Base-by-base conservation (phyloP, 1,284 basidiomycete genomes). In the Tilletia caries region DNA sequence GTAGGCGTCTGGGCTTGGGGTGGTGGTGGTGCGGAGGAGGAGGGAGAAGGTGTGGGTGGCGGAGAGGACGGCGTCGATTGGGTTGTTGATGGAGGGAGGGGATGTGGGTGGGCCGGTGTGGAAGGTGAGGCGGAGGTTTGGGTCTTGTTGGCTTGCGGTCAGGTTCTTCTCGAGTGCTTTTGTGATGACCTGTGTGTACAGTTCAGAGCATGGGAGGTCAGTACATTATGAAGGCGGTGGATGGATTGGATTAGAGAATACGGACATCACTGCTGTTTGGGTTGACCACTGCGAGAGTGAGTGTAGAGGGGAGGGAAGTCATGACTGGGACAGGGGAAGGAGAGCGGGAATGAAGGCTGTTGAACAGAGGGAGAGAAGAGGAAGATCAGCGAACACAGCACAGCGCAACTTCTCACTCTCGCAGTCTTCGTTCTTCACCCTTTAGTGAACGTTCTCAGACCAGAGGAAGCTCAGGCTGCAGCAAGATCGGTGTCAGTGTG, bases 61-160 rank as follows among this genome's bases (percentile, higher is more conserved):
- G 0, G 76, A 78, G 34, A 70, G 64, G 67, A 76, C 70, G 23
- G 71, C 70, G 5, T 64, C 69, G 13, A 67, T 25, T 5, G 67
- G 23, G 41, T 75, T 72, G 33, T 76, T 75, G 43, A 79, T 79
- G 29, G 67, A 66, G 1, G 66, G 64, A 0, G 77, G 77, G 5
- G 70, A 29, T 1, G 41, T n/a, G 0, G 71, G 29, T 13, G 77
- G 76, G 6, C 76, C 77, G 0, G 76, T 78, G 29, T 69, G n/a
- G 54, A 64, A 72, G 33, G 32, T 43, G 13, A 41, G 37, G 37
- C 10, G 10, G 37, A 41, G 37, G 1, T 6, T 10, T 10, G 37
- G 37, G 37, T 41, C 37, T 6, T 41, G 37, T 41, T 6, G 15
- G n/a, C n/a, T n/a, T 32, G 20, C 18, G 68, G 60, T 23, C 34